Evolutionary conservation across 169 alveolate species (phyloP).

Genomic region (Sarcocystis neurona): DNA sequence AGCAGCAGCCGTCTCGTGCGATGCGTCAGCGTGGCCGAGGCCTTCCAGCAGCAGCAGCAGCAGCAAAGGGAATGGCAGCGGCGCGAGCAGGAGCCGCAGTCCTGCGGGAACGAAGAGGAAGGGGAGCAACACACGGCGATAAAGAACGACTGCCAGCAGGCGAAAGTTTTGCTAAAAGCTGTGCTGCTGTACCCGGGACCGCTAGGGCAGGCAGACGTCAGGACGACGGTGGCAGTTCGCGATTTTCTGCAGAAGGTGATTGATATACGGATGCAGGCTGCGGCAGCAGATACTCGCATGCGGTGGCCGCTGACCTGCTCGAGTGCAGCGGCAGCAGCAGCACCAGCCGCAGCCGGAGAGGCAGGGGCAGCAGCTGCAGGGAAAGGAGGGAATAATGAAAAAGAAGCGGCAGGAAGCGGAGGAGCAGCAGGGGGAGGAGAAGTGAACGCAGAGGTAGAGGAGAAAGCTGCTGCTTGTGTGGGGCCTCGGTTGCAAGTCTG

Average conservation of each 20-base stretch:
- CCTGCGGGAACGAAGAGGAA: too few species aligned
- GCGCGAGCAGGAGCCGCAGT: too few species aligned
- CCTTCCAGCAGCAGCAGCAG: too few species aligned
- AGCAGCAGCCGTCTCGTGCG: too few species aligned
- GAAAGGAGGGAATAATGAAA: background rate
- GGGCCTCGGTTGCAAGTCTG: slow-evolving; percentile 15
- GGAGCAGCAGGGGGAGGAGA: too few species aligned
- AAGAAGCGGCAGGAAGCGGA: background rate
- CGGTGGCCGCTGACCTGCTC: too few species aligned
- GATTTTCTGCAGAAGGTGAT: background rate
- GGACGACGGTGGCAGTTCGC: slow-evolving; percentile 15
- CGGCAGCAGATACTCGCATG: background rate
- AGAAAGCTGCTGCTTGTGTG: background rate
- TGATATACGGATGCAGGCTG: slow-evolving; percentile 3
- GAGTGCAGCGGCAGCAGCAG: background rate
- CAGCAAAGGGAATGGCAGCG: too few species aligned
- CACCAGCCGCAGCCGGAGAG: background rate
- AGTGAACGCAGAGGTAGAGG: background rate
- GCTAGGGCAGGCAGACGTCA: slow-evolving; percentile 16
- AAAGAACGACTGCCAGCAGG: too few species aligned
- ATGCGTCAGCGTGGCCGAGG: too few species aligned
- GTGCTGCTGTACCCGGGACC: slow-evolving; percentile 40
- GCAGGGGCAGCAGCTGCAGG: background rate
- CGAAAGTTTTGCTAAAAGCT: background rate
- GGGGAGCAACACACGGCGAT: too few species aligned